A percentile compares a stretch with the other conserved stretches of the same genome.
These are phyloP conservation scores for Diaporthe sp. DNA, from an alignment of 2,329 filamentous ascomycete species.

Conservation along the genomic window DNA sequence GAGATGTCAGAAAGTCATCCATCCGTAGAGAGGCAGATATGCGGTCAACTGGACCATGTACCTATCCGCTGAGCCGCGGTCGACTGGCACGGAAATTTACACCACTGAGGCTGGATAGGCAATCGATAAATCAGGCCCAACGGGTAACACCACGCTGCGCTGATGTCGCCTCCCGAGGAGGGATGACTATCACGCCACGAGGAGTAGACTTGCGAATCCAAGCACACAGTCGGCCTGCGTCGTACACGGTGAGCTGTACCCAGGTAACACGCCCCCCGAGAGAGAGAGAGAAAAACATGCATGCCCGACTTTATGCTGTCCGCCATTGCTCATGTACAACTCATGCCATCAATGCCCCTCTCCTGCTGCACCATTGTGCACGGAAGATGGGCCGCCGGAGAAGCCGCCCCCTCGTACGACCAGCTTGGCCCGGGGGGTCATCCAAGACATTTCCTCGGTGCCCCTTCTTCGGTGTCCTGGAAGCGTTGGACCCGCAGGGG, in stretches of 20 bases:
- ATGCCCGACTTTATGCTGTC: conserved; percentile 13
- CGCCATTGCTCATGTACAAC: neutral
- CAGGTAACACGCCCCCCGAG: neutral
- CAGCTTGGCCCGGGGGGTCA: neutral
- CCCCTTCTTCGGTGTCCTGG: conserved; percentile 31
- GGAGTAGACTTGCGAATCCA: neutral
- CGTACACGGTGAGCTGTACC: neutral
- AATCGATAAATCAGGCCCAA: neutral
- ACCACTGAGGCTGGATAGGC: neutral
- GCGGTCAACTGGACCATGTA: conserved; percentile 4
- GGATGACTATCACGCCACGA: neutral
- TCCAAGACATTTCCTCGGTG: neutral
- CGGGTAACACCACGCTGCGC: neutral
- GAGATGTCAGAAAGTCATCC: neutral
- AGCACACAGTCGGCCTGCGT: neutral
- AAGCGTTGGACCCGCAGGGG: conserved; percentile 7
- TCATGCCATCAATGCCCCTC: neutral
- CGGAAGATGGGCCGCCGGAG: conserved; percentile 15
- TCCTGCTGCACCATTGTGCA: neutral
- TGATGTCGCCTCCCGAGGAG: conserved; percentile 2
- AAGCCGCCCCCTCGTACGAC: conserved; percentile 27
- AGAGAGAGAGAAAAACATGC: neutral
- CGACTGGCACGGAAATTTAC: conserved; percentile 11
- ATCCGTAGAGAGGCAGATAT: neutral
- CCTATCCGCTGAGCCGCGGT: conserved; percentile 27